These are phyloP conservation scores for Candida tammaniensis DNA, from an alignment of 805 yeast species.

Conservation along the genomic window DNA sequence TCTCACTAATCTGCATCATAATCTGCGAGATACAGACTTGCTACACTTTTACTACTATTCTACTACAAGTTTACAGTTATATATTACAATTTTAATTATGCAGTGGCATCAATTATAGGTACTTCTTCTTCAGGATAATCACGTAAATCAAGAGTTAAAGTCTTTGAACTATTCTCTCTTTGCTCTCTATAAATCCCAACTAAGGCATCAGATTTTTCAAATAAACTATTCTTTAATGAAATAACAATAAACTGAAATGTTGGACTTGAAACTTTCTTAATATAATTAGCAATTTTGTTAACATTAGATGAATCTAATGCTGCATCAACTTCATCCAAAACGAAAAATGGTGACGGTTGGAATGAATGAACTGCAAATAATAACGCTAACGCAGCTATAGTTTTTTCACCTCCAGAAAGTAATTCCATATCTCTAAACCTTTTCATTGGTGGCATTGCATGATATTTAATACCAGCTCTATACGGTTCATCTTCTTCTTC, in stretches of 20 bases:
- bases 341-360: slow-evolving; percentile 94
- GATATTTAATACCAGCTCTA: slow-evolving; percentile 76
- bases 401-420: slow-evolving; percentile 94
- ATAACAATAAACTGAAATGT: slow-evolving; percentile 89
- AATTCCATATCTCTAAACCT: slow-evolving; percentile 90
- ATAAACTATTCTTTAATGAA: slow-evolving; percentile 81
- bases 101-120: slow-evolving; percentile 12
- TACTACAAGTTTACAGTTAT: too few relatives aligned
- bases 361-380: slow-evolving; percentile 86
- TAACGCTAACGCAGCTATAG: slow-evolving; percentile 92
- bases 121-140: slow-evolving; percentile 46
- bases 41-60: too few relatives aligned
- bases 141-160: slow-evolving; percentile 70
- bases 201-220: slow-evolving; percentile 83
- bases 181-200: slow-evolving; percentile 93
- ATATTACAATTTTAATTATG: too few relatives aligned
- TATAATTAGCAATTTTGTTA: slow-evolving; percentile 80
- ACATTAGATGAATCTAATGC: slow-evolving; percentile 92
- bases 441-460: slow-evolving; percentile 96
- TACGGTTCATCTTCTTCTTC: slow-evolving; percentile 93
- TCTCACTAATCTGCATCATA: too few relatives aligned
- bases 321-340: slow-evolving; percentile 96
- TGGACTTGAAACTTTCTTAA: slow-evolving; percentile 69
- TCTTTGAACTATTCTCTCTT: slow-evolving; percentile 64
- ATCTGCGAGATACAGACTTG: too few relatives aligned